Evolutionary conservation across 2,329 filamentous ascomycete genomes (phyloP), one percentile per base, ranked within the genome.

Genomic region (Bipolaris cookei): DNA sequence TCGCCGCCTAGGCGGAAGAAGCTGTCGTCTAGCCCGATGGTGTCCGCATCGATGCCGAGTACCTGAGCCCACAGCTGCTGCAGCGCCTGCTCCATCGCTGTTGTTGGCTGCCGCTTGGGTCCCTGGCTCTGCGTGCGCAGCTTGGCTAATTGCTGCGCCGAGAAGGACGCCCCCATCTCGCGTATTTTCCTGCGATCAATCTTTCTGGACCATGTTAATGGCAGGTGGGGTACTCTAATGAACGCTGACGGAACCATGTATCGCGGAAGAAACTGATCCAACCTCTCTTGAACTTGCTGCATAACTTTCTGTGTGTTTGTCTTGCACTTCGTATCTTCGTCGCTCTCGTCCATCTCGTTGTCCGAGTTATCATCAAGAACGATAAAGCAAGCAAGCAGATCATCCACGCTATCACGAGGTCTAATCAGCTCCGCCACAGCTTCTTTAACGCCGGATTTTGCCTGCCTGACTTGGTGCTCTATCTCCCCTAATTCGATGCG

Each of bases 121-220:
- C 16, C 39, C 11, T 56, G 32, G 16, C 41, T n/a, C 1, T 1
- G 6, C 13, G 32, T 43, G 4, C 44, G 51, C 10, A 54, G 2
- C 20, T 54, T 10, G 3, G 44, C 44, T 13, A 54, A 20, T 28
- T 58, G 18, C 41, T 54, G 25, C 16, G 30, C 11, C 1, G 44
- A 39, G 1, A 34, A 44, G 3, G 50, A 53, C 4, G n/a, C 38
- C 18, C 62, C 66, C n/a, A 65, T 62, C 4, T 63, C 54, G 2
- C 54, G 58, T 4, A 73, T 45, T 13, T 44, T 37, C 54, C 62
- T 68, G 2, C 69, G 61, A 44, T 73, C 63, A 3, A 59, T 54
- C 45, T 84, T 84, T 0, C 79, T 76, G 5, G 81, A 82, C 1
- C 77, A 68, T 5, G 80, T 65, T 1, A 77, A 65, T 0, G 82